phyloP scores from a whole-genome alignment of 495 filamentous ascomycete genomes.

The Penicillium subrubescens region DNA sequence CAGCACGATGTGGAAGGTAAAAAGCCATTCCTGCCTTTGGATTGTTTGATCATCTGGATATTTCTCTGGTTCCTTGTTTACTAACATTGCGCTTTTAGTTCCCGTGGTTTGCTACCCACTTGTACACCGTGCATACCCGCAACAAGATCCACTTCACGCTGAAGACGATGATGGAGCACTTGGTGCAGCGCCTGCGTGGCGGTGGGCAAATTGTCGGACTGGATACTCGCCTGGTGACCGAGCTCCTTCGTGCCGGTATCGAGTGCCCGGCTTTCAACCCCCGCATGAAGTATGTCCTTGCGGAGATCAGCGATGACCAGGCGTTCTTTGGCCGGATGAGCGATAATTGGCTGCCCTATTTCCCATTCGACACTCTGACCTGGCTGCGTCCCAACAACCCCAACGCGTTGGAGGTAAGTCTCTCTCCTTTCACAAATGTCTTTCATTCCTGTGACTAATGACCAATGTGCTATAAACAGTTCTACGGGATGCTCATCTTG shows the following conservation, averaged over 20 bases:
- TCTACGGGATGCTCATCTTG: constrained; percentile 8
- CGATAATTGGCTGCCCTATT: constrained; percentile 20
- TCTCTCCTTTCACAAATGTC: too few species aligned
- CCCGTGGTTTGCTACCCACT: constrained; percentile 65
- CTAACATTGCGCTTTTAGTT: constrained; percentile 41
- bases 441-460: background rate
- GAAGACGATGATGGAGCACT: constrained; percentile 35
- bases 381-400: background rate
- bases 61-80: background rate
- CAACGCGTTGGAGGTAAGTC: constrained; percentile 7
- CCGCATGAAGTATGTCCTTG: constrained; percentile 47
- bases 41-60: background rate
- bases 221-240: constrained; percentile 55
- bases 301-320: constrained; percentile 23
- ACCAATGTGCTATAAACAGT: constrained; percentile 10
- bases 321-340: constrained; percentile 5
- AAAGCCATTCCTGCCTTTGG: background rate
- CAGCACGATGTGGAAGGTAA: constrained; percentile 70
- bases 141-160: constrained; percentile 52
- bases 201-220: constrained; percentile 44
- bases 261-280: constrained; percentile 67
- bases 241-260: constrained; percentile 60
- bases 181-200: constrained; percentile 40
- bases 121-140: constrained; percentile 67
- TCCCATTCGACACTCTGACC: constrained; percentile 27